These are phyloP conservation scores for Claviceps sp. DNA, from an alignment of 2,329 filamentous ascomycete species.

Conservation along the genomic window DNA sequence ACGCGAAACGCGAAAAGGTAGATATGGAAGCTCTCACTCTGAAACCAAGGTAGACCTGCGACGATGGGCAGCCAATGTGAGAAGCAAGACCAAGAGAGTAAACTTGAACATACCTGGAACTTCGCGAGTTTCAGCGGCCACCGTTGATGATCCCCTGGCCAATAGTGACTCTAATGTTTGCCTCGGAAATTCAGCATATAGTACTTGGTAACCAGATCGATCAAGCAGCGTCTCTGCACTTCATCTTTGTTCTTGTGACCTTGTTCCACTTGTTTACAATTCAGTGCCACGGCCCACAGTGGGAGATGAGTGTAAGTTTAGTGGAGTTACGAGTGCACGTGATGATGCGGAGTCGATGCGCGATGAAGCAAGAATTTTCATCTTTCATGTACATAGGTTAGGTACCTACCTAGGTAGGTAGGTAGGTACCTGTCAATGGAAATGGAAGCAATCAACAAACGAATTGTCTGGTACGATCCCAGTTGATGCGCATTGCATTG, in stretches of 20 bases:
- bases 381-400: background rate
- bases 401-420: too few relatives aligned
- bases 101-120: slow-evolving; percentile 1
- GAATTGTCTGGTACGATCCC: background rate
- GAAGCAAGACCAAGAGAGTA: background rate
- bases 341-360: background rate
- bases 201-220: background rate
- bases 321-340: background rate
- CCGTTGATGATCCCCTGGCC: background rate
- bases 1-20: background rate
- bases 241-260: background rate
- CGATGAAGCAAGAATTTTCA: background rate
- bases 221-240: background rate
- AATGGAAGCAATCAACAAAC: too few relatives aligned
- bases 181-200: background rate
- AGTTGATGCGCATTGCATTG: background rate
- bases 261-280: background rate
- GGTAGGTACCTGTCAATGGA: too few relatives aligned
- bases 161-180: background rate
- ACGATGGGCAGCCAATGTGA: too few relatives aligned
- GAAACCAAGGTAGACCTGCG: too few relatives aligned
- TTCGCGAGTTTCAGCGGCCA: background rate
- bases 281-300: background rate
- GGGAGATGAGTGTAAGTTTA: background rate
- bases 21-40: background rate